Conservation (phyloP, 176 grass and related monocot species). For the Lolium perenne region DNA sequence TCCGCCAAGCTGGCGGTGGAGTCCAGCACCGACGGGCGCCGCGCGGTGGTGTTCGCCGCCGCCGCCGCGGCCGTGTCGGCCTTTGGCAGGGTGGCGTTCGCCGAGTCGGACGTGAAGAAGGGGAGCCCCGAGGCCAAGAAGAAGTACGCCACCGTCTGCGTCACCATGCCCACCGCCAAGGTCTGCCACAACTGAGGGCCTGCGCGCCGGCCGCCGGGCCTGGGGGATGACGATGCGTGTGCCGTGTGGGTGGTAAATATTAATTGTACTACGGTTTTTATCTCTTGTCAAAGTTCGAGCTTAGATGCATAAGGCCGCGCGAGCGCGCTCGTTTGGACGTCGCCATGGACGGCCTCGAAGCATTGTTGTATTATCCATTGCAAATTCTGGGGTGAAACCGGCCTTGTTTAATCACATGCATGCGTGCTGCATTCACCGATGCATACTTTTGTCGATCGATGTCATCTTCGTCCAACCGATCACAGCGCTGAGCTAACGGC, state of each 20-base stretch:
- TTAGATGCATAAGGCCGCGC: slow-evolving; percentile 18
- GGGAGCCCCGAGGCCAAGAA: slow-evolving; percentile 71
- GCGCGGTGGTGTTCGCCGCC: slow-evolving; percentile 59
- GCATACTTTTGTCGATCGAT: neutral
- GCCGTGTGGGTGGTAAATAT: slow-evolving; percentile 41
- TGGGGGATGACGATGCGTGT: neutral
- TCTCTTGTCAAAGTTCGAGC: slow-evolving; percentile 22
- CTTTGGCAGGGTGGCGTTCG: slow-evolving; percentile 39
- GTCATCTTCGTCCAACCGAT: neutral
- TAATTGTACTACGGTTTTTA: slow-evolving; percentile 35
- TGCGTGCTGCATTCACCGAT: neutral
- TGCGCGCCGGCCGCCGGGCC: neutral
- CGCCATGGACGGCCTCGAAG: slow-evolving; percentile 40
- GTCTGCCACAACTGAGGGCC: slow-evolving; percentile 65
- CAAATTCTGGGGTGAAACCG: slow-evolving; percentile 43
- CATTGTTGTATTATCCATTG: slow-evolving; percentile 40
- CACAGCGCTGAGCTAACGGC: neutral
- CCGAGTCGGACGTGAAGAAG: slow-evolving; percentile 45
- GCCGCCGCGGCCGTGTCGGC: slow-evolving; percentile 53
- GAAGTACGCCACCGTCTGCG: slow-evolving; percentile 73
- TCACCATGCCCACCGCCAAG: slow-evolving; percentile 87
- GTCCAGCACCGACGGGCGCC: slow-evolving; percentile 46
- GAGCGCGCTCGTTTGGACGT: neutral
- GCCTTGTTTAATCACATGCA: slow-evolving; percentile 19
- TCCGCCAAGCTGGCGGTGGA: slow-evolving; percentile 11